Evolutionary conservation across 108 stramenopile genomes (phyloP), one percentile per base, ranked within the genome.

Genomic region (Conticribra weissflogii): DNA sequence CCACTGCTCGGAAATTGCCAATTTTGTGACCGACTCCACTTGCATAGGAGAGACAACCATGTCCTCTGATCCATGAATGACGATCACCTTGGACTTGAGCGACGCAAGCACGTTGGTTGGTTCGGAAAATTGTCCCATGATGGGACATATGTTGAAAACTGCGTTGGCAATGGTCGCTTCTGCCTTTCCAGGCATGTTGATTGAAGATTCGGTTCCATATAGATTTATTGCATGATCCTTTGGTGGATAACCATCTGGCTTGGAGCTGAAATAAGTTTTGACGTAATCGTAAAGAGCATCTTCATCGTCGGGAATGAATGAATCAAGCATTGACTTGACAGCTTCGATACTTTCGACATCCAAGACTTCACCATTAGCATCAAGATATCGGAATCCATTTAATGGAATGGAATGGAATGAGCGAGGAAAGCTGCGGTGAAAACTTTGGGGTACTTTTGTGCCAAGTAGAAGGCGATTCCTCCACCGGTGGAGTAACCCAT

Each of bases 381-480:
- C 65, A 3, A 47, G 15, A 22, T 19, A 67, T 29, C 30, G 56
- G 14, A 59, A 32, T 16, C 54, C 64, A n/a, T 59, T 0, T 1
- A 73, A 22, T 32, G 65, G 72, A 59, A 22, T 32, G 65, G 72
- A 59, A 73, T 73, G 5, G 72, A 73, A n/a, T 73, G 65, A 8
- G 25, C 29, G 17, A 73, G 69, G 32, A 73, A 73, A n/a, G 72
- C 72, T 24, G 72, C 72, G 15, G 16, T 30, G n/a, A 66, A 59
- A 1, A 19, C 67, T 2, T 73, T 56, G 12, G 72, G 66, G 48
- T 73, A 66, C 17, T 59, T 46, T 16, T 24, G 22, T 3, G 72
- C 72, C 65, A 66, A 45, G n/a, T 59, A 24, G 32, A 67, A 49
- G 19, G 65, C 72, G 28, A 68, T 73, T 4, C 72, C 72, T 21